phyloP scores from a whole-genome alignment of 768 basidiomycete species.

The Psilocybe sp. region DNA sequence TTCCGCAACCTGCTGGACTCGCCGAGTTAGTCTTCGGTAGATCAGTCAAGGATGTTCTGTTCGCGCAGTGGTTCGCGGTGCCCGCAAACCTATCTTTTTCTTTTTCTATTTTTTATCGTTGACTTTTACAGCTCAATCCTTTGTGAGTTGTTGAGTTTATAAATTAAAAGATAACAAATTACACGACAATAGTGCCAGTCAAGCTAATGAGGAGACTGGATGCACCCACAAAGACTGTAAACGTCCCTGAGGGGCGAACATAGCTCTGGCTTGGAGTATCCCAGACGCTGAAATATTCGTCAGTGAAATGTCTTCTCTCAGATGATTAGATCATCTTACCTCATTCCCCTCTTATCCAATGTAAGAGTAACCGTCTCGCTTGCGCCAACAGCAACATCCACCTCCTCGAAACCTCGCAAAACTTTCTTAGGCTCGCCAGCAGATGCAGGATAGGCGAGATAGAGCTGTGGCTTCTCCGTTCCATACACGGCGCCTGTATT shows the following conservation, averaged over 20 bases:
- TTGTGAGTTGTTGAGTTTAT: no score
- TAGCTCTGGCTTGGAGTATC: slow-evolving; percentile 50
- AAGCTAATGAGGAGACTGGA: slow-evolving; percentile 47
- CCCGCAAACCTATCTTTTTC: slow-evolving; percentile 69
- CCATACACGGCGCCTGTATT: slow-evolving; percentile 51
- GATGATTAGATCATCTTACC: slow-evolving; percentile 27
- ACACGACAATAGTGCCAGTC: slow-evolving; percentile 26
- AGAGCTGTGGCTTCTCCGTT: slow-evolving; percentile 52
- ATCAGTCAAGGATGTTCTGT: slow-evolving; percentile 79
- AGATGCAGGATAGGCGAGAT: slow-evolving; percentile 44
- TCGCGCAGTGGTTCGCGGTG: slow-evolving; percentile 76
- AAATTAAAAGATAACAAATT: not conserved
- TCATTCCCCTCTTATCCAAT: slow-evolving; percentile 40
- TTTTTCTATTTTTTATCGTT: slow-evolving; percentile 4
- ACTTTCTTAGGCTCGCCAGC: slow-evolving; percentile 50
- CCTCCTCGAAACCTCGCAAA: slow-evolving; percentile 50
- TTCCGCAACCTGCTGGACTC: slow-evolving; percentile 84
- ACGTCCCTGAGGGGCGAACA: slow-evolving; percentile 47
- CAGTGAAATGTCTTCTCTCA: not conserved
- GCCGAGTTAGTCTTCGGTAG: slow-evolving; percentile 95
- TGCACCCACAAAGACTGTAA: slow-evolving; percentile 51
- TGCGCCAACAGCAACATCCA: slow-evolving; percentile 34
- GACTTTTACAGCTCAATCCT: no score
- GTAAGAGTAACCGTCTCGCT: slow-evolving; percentile 33
- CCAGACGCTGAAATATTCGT: slow-evolving; percentile 39